Percentiles rank a stretch among this genome's conserved stretches.
Evolutionary conservation across 768 basidiomycete species (phyloP).

Genomic region (Exidia glandulosa): DNA sequence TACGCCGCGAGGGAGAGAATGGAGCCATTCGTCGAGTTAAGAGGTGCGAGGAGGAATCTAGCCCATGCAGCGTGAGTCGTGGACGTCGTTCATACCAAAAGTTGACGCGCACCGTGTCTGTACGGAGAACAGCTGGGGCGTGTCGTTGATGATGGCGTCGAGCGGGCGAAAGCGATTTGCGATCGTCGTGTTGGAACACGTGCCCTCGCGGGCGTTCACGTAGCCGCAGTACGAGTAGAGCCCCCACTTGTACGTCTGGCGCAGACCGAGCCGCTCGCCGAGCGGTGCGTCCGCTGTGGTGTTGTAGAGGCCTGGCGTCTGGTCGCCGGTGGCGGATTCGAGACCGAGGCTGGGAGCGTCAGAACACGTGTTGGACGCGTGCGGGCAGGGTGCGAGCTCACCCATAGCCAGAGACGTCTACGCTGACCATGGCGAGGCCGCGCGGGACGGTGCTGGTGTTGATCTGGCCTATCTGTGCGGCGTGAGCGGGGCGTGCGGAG

Average conservation of each 20-base stretch:
- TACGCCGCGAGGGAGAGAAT: conserved; percentile 58
- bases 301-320: conserved; percentile 56
- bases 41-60: not conserved
- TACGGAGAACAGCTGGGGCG: conserved; percentile 49
- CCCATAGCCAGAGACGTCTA: conserved; percentile 67
- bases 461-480: conserved; percentile 66
- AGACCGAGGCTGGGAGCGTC: conserved; percentile 24
- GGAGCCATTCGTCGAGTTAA: not conserved
- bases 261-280: conserved; percentile 42
- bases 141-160: conserved; percentile 51
- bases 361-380: conserved; percentile 21
- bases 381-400: conserved; percentile 20
- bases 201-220: conserved; percentile 45
- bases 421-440: conserved; percentile 58
- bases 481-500: conserved; percentile 10
- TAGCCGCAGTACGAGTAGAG: conserved; percentile 74
- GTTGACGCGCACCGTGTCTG: conserved; percentile 40
- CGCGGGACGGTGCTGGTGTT: conserved; percentile 64
- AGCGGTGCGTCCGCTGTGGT: conserved; percentile 53
- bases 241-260: conserved; percentile 68
- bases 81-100: conserved; percentile 36
- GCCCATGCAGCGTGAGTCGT: conserved; percentile 43
- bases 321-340: conserved; percentile 38
- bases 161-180: conserved; percentile 58
- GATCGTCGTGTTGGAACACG: conserved; percentile 50